Evolutionary conservation across 2,329 filamentous ascomycete species (phyloP), one percentile per base, ranked within the genome.

Genomic region (Aspergillus eucalypticola): DNA sequence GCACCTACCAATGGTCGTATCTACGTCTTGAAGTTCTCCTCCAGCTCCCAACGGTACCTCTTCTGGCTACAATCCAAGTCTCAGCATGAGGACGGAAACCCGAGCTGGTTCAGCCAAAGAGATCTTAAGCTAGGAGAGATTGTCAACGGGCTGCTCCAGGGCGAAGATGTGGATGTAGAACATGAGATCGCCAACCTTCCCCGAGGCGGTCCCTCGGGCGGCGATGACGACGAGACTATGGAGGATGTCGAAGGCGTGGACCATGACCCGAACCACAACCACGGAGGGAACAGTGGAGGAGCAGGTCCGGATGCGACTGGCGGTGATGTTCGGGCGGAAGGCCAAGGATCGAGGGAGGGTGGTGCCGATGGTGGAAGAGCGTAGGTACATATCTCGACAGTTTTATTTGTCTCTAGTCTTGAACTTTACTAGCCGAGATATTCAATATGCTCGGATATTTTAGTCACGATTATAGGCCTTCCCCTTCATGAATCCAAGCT

Each of bases 341-440:
- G 95, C 60, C 88, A 92, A 76, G 88, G 87, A 68, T 87, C 94
- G 66, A 86, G 96, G 80, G 92, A 96, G 78, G 95, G 94, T 62
- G 95, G 96, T 75, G 92, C 92, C 69, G 95, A 98, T 79, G 95
- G 96, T 73, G 96, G 91, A 81, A 88, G 95, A 97, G 95, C 94
- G 95, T 99, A 98, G 94, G 96, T 99, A 78, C 75, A 78, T 76
- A 76, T 78, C 75, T 79, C 76, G 74, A 64, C 60, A 58, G 44
- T 56, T 50, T 42, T n/a, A 35, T 59, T 62, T 60, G 38, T 50
- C 48, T 60, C 44, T 50, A 58, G 54, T 50, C 46, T 54, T 51
- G 53, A 57, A 59, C 39, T 46, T 19, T 60, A 49, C 51, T 38
- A 35, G 44, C 56, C 49, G 42, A 38, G 56, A 29, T 50, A 32